Conservation (phyloP, 768 basidiomycete species). For the Trametes punicea region DNA sequence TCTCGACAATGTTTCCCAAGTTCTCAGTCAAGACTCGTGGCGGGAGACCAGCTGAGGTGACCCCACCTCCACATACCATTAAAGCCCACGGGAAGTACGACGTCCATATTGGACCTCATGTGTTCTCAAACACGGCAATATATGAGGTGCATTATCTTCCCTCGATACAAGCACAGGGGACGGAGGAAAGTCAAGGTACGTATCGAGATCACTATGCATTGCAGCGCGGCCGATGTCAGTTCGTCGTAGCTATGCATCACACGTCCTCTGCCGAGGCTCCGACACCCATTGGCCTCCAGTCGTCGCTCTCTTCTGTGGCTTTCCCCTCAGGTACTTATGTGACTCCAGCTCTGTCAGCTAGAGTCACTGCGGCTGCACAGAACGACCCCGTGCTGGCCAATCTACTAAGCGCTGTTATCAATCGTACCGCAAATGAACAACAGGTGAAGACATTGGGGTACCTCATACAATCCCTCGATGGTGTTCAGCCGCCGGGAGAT, state of each 20-base stretch:
- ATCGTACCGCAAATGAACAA: constrained; percentile 56
- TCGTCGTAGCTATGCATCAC: neutral
- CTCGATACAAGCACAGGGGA: constrained; percentile 5
- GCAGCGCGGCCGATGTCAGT: constrained; percentile 12
- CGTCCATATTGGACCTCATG: constrained; percentile 72
- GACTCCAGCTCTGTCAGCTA: constrained; percentile 54
- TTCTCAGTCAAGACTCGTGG: constrained; percentile 66
- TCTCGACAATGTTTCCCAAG: constrained; percentile 60
- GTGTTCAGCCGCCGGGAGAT: constrained; percentile 20
- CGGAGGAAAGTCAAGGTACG: constrained; percentile 18
- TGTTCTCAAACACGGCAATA: constrained; percentile 62
- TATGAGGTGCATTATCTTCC: constrained; percentile 71
- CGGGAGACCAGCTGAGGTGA: constrained; percentile 49
- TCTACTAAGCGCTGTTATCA: constrained; percentile 61
- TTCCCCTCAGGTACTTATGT: constrained; percentile 41
- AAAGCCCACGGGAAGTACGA: constrained; percentile 65
- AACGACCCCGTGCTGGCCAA: constrained; percentile 67
- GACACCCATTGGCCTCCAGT: constrained; percentile 29
- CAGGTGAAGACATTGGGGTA: constrained; percentile 66
- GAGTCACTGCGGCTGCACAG: constrained; percentile 64
- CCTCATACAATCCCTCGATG: constrained; percentile 67
- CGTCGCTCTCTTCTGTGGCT: constrained; percentile 44
- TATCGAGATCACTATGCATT: neutral
- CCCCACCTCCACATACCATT: constrained; percentile 64
- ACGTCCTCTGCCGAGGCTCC: constrained; percentile 17